Base-by-base conservation (phyloP, 2,329 filamentous ascomycete genomes). In the Gremmenia infestans region DNA sequence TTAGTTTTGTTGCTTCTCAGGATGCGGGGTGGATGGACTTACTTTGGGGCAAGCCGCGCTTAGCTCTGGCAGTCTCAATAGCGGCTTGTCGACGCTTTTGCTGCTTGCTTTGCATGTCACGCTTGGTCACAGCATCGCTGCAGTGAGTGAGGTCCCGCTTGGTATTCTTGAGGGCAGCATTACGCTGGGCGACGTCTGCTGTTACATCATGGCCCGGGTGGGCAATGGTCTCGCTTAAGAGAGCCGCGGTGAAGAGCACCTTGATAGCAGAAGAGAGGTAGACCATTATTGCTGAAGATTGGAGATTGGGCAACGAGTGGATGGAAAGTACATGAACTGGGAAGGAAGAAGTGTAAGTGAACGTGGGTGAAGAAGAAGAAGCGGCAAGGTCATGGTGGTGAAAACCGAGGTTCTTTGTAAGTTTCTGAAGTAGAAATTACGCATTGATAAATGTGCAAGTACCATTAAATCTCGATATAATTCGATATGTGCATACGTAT, bases 191-290 rank as follows among this genome's bases (percentile, higher is more conserved):
- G 39, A 72, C 66, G 47, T 73, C 72, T 42, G 63, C 60, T 28
- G 60, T 62, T 36, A 70, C 56, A 54, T 75, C 69, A 50, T 74
- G 67, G 22, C 72, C 72, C 0, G 73, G 73, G 42, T 75, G 73
- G 23, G 73, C 71, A 47, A 71, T 15, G 22, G 58, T 45, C 36
- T 35, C 25, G 50, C 50, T 46, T n/a, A 54, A 52, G 12, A 56
- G 43, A 52, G 45, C 48, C 19, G 46, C 53, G 22, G 42, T 40
- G 9, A 54, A 19, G 19, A 43, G 40, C 6, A 7, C 25, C 25
- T 25, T 25, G 25, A 25, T 4, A 2, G 25, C 25, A 25, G 25
- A 25, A 25, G 25, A 6, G 1, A 25, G 25, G 25, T 25, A 25
- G 25, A 25, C 25, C 25, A 25, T 25, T 5, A 25, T 25, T 25